Conservation (phyloP, 202 grass and related monocot species). For the Eragrostis tef region DNA sequence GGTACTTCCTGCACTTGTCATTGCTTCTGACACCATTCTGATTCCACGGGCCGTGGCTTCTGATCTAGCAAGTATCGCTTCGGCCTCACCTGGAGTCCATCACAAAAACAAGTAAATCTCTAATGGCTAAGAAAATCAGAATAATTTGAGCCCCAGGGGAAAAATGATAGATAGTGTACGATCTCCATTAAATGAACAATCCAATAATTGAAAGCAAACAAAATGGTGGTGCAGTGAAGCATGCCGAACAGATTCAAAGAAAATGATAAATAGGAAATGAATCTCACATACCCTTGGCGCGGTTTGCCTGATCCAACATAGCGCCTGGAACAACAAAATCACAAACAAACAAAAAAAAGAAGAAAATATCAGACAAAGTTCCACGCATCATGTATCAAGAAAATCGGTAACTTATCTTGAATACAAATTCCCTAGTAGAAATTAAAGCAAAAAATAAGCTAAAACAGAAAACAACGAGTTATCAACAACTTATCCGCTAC, state of each 20-base stretch:
- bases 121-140: conserved; percentile 1
- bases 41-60: conserved; percentile 77
- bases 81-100: conserved; percentile 73
- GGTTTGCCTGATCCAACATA: conserved; percentile 87
- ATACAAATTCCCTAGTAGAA: neutral
- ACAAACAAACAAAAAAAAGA: neutral
- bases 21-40: conserved; percentile 70
- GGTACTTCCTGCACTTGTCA: conserved; percentile 71
- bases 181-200: conserved; percentile 14
- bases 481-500: neutral
- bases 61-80: conserved; percentile 85
- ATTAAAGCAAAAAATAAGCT: conserved; percentile 26
- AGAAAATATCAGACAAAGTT: conserved; percentile 23
- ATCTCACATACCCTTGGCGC: conserved; percentile 75
- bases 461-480: neutral
- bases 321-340: conserved; percentile 52
- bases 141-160: neutral
- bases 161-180: conserved; percentile 14
- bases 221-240: neutral
- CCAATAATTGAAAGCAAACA: neutral
- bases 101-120: conserved; percentile 36
- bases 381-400: neutral
- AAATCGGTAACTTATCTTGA: neutral
- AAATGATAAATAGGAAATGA: neutral
- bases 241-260: neutral